Evolutionary conservation across 2,329 filamentous ascomycete species (phyloP).

Genomic region (Fusarium sp.): DNA sequence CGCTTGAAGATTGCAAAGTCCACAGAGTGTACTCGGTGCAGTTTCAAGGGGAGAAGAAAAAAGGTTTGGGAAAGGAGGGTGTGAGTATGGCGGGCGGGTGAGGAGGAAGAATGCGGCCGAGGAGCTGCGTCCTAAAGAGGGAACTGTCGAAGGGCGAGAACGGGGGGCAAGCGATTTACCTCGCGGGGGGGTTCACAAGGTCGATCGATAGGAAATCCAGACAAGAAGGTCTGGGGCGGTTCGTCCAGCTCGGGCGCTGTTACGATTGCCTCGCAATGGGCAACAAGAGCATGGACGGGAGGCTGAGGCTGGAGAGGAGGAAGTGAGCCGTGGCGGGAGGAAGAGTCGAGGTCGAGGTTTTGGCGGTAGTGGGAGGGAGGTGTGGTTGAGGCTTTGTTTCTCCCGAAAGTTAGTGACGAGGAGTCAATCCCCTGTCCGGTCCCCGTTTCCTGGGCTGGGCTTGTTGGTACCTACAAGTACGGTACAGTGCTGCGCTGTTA

Average conservation of each 20-base stretch:
- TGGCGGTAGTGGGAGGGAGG: slow-evolving; percentile 44
- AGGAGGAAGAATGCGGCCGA: slow-evolving; percentile 38
- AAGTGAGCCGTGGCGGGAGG: slow-evolving; percentile 43
- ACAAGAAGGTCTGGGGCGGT: slow-evolving; percentile 44
- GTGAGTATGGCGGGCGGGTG: slow-evolving; percentile 27
- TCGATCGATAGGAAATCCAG: slow-evolving; percentile 40
- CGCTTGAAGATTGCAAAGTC: slow-evolving; percentile 10
- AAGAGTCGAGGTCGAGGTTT: slow-evolving; percentile 46
- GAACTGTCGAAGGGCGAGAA: slow-evolving; percentile 34
- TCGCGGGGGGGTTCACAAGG: slow-evolving; percentile 37
- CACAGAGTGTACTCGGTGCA: slow-evolving; percentile 7
- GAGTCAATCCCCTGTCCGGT: slow-evolving; percentile 50
- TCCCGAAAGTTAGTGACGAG: slow-evolving; percentile 34
- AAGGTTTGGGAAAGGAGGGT: slow-evolving; percentile 9
- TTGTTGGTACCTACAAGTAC: background rate
- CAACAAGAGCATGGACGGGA: slow-evolving; percentile 50
- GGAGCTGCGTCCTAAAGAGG: slow-evolving; percentile 29
- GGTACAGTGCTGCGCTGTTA: background rate
- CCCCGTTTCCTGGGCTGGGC: slow-evolving; percentile 21
- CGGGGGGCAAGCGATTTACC: slow-evolving; percentile 46
- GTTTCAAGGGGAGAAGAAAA: slow-evolving; percentile 9
- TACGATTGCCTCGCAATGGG: slow-evolving; percentile 56
- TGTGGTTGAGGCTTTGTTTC: slow-evolving; percentile 58
- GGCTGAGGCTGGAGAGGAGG: slow-evolving; percentile 33
- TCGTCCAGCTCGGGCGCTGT: slow-evolving; percentile 53